These are phyloP conservation scores for Heimioporus sp. DNA, from an alignment of 768 basidiomycete genomes.

Conservation along the genomic window DNA sequence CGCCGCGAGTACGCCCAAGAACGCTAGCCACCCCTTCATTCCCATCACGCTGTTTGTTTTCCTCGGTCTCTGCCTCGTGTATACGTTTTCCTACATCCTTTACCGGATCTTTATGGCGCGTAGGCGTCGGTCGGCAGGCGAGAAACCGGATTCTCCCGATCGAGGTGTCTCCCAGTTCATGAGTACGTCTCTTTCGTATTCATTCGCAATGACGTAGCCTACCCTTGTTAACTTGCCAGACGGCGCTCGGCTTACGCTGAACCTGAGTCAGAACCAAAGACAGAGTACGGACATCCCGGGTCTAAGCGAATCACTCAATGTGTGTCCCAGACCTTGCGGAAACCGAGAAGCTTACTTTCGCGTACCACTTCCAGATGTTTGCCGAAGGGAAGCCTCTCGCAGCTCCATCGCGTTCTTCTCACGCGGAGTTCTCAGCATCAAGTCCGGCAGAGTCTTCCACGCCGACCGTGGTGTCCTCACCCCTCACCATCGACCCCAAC, in stretches of 20 bases:
- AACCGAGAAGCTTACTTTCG: neutral
- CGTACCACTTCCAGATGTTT: conserved; percentile 3
- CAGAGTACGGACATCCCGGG: neutral
- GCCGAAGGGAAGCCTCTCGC: conserved; percentile 19
- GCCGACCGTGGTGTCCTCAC: conserved; percentile 11
- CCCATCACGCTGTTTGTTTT: conserved; percentile 21
- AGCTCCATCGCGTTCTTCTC: conserved; percentile 3
- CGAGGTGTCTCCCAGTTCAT: conserved; percentile 26
- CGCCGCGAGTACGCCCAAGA: neutral
- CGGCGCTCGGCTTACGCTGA: conserved; percentile 26
- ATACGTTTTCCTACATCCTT: conserved; percentile 25
- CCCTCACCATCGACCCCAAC: conserved; percentile 11
- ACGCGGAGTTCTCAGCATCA: neutral
- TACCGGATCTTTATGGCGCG: conserved; percentile 24
- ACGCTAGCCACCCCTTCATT: conserved; percentile 4
- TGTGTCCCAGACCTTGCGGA: conserved; percentile 5
- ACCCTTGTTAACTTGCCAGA: conserved; percentile 6
- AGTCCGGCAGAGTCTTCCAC: conserved; percentile 13
- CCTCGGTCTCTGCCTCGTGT: conserved; percentile 25
- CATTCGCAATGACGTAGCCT: neutral
- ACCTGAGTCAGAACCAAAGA: conserved; percentile 7
- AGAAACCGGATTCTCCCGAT: conserved; percentile 19
- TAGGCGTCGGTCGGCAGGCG: conserved; percentile 10
- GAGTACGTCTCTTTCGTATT: conserved; percentile 15
- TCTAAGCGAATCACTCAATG: conserved; percentile 5